These are phyloP conservation scores for Alopecurus myosuroides DNA, from an alignment of 176 grass and related monocot species.

Conservation along the genomic window DNA sequence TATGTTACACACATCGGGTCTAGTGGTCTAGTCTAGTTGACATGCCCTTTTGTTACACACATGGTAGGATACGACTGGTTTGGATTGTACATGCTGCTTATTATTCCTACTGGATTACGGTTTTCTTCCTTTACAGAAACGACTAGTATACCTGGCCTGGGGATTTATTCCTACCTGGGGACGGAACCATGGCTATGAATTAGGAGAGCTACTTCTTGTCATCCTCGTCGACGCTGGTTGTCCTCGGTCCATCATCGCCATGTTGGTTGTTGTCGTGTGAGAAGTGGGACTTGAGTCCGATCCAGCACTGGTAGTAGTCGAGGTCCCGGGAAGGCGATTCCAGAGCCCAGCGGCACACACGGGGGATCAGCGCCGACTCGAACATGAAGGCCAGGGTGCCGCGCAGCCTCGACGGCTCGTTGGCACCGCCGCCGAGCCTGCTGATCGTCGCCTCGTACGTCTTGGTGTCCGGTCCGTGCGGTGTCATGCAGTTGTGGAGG, in stretches of 20 bases:
- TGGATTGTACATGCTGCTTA: neutral
- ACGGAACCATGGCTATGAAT: neutral
- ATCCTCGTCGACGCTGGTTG: neutral
- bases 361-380: slow-evolving; percentile 72
- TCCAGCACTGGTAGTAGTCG: slow-evolving; percentile 92
- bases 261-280: neutral
- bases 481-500: slow-evolving; percentile 92
- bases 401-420: slow-evolving; percentile 43
- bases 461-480: slow-evolving; percentile 90
- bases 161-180: neutral
- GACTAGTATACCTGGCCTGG: neutral
- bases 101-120: neutral
- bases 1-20: neutral
- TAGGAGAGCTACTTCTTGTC: neutral
- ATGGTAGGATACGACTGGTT: neutral
- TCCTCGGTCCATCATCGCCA: neutral
- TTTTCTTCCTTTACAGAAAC: neutral
- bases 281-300: slow-evolving; percentile 80
- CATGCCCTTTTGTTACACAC: neutral
- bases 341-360: slow-evolving; percentile 74
- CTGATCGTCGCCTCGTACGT: slow-evolving; percentile 76
- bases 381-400: slow-evolving; percentile 93
- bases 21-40: neutral
- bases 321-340: slow-evolving; percentile 56
- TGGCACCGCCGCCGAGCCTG: slow-evolving; percentile 21